Base-by-base conservation (phyloP, 257 asterid genomes). In the Forsythia suspensa region DNA sequence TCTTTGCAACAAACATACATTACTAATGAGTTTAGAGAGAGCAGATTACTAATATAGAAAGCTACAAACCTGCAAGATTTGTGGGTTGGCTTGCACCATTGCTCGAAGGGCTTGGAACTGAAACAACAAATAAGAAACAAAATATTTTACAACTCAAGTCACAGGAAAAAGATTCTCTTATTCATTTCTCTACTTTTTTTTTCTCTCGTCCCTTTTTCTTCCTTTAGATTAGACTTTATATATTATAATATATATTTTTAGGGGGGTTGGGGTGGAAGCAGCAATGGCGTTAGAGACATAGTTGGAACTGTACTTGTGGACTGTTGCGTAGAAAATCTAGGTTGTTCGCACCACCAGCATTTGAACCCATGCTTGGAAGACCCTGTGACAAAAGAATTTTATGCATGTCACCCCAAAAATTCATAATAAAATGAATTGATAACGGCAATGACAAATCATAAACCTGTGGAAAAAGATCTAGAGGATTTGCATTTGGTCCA, bases 401-500 rank as follows among this genome's bases (percentile, higher is more conserved):
- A 55, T 46, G 66, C 11, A 8, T 10, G 37, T 63, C 46, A 39
- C 82, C 80, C 40, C 39, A 63, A 66, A 38, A 43, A 36, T 44
- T 51, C 48, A 40, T n/a, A 80, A 3, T 8, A 20, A 51, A 59
- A 75, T 67, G 65, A 43, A 37, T 36, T 12, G 7, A 61, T 73
- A 74, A 42, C 2, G 38, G n/a, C 20, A 70, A 77, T 65, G n/a
- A 2, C 16, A 13, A 75, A 70, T 46, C 6, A 76, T 65, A 61
- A 80, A 91, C 98, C 97, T 90, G 98, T 4, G 98, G 98, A 67
- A 93, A 93, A 67, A 93, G 92, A 89, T 93, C 82, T 48, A 93
- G 83, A 0, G 98, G 98, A 69, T 89, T 85, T 75, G 92, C 89
- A 87, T 93, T 93, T 82, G 98, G 98, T 71, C 91, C 97, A 69